Percentiles rank a stretch among this genome's conserved stretches.
These are phyloP conservation scores for Candida sphagnicola DNA, from an alignment of 805 yeast genomes.

Conservation along the genomic window DNA sequence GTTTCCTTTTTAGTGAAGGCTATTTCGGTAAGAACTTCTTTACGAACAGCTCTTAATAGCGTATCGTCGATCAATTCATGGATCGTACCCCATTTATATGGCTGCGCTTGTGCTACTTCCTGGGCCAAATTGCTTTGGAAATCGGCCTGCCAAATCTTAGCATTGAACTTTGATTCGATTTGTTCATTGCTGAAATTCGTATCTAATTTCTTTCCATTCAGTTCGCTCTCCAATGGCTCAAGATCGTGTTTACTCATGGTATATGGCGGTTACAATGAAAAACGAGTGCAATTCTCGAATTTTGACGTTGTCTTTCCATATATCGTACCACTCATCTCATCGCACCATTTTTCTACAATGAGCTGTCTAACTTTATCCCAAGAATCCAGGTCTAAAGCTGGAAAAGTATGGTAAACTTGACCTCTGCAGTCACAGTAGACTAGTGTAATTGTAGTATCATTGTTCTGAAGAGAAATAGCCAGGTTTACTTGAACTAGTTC, in stretches of 20 bases:
- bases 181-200: conserved; percentile 26
- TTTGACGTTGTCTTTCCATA: too few species aligned
- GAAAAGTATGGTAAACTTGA: too few species aligned
- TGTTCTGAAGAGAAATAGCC: too few species aligned
- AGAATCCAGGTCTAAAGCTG: too few species aligned
- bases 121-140: conserved; percentile 38
- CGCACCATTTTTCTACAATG: too few species aligned
- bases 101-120: conserved; percentile 57
- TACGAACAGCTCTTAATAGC: conserved; percentile 72
- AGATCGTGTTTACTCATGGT: neutral
- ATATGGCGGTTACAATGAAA: too few species aligned
- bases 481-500: too few species aligned
- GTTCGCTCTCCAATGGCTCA: neutral
- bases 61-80: conserved; percentile 69
- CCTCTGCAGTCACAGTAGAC: too few species aligned
- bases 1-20: conserved; percentile 95
- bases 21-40: conserved; percentile 76
- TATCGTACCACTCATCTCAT: neutral
- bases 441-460: too few species aligned
- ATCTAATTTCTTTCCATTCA: conserved; percentile 10
- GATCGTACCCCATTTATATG: conserved; percentile 90
- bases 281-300: too few species aligned
- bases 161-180: conserved; percentile 40
- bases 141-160: conserved; percentile 42
- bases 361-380: too few species aligned